A percentile compares a stretch with the other conserved stretches of the same genome.
Evolutionary conservation across 352 stramenopile species (phyloP).

Genomic region (Phytophthora parvispora): DNA sequence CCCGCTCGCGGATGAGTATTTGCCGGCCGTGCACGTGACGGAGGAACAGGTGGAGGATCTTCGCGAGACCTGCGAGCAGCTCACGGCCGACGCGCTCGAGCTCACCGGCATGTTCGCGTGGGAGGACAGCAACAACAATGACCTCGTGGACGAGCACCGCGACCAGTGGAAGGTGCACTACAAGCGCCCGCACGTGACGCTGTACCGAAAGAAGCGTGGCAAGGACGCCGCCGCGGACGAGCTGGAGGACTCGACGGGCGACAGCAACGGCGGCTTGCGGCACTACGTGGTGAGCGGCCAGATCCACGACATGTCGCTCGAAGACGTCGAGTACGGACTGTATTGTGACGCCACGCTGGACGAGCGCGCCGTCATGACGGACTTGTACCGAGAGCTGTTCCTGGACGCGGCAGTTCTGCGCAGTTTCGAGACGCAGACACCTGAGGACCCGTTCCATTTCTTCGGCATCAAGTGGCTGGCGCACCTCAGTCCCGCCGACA

Average conservation of each 20-base stretch:
- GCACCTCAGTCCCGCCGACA: conserved; percentile 50
- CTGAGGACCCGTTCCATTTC: conserved; percentile 55
- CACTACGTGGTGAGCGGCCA: conserved; percentile 60
- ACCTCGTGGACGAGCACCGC: conserved; percentile 39
- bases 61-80: conserved; percentile 55
- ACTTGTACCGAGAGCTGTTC: conserved; percentile 54
- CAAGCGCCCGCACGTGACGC: conserved; percentile 55
- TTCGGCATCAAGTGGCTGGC: conserved; percentile 65
- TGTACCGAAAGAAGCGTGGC: conserved; percentile 61
- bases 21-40: conserved; percentile 55
- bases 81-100: conserved; percentile 53
- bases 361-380: conserved; percentile 55
- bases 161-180: conserved; percentile 67
- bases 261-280: conserved; percentile 33
- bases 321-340: conserved; percentile 64
- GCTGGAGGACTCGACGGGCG: conserved; percentile 18
- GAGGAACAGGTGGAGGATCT: conserved; percentile 53
- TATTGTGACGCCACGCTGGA: conserved; percentile 58
- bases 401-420: conserved; percentile 54
- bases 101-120: conserved; percentile 70
- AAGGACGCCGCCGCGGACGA: conserved; percentile 18
- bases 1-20: conserved; percentile 59
- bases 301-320: conserved; percentile 56
- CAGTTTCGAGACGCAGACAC: conserved; percentile 46
- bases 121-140: conserved; percentile 56